These are phyloP conservation scores for Solanum sparsipilum DNA, from an alignment of 257 asterid species.

Conservation along the genomic window DNA sequence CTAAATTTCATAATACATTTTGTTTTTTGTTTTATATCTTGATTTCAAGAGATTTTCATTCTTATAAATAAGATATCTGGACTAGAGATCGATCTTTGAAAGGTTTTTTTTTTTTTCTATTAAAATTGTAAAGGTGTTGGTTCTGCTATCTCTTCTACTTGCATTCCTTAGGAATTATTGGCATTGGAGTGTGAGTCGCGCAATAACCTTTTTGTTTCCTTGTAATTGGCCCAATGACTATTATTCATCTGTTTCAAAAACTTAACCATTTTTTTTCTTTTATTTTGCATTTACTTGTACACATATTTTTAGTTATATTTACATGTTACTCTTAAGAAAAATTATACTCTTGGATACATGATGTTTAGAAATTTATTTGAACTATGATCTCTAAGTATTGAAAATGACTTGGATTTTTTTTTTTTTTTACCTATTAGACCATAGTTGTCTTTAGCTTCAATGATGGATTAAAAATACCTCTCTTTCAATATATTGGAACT, in stretches of 20 bases:
- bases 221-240: neutral
- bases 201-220: too few species aligned
- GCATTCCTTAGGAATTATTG: slow-evolving; percentile 44
- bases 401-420: neutral
- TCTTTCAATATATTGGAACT: too few species aligned
- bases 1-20: neutral
- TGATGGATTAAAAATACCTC: neutral
- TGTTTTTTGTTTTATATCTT: neutral
- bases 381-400: too few species aligned
- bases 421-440: neutral
- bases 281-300: neutral
- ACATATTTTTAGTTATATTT: neutral
- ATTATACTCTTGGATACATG: neutral
- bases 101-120: neutral
- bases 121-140: neutral
- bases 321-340: neutral
- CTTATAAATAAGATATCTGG: neutral
- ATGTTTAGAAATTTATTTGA: too few species aligned
- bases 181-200: slow-evolving; percentile 36
- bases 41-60: neutral
- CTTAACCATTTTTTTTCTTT: too few species aligned
- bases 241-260: neutral
- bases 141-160: neutral
- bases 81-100: neutral
- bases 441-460: neutral